phyloP scores from a whole-genome alignment of 768 basidiomycete species.

The Boletus vermiculosoides region DNA sequence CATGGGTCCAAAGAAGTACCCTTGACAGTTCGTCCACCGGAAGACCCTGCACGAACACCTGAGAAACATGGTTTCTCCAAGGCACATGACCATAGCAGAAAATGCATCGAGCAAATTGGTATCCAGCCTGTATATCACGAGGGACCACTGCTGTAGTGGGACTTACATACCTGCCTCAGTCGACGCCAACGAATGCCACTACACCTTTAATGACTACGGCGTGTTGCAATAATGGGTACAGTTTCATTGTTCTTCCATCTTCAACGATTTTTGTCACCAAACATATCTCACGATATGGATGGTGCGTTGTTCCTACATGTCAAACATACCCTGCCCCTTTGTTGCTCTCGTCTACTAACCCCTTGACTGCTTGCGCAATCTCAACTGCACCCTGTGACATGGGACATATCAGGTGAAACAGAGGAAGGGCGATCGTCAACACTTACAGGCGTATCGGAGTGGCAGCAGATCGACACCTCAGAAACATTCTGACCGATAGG shows the following conservation, averaged over 20 bases:
- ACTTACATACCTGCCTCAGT: background rate
- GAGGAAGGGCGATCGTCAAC: background rate
- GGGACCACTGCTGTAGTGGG: background rate
- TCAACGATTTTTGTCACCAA: background rate
- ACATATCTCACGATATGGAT: background rate
- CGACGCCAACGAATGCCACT: background rate
- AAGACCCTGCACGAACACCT: no score
- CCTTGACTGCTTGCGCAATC: slow-evolving; percentile 51
- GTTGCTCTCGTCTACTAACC: slow-evolving; percentile 56
- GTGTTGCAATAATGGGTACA: background rate
- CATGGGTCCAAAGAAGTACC: no score
- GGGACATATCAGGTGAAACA: background rate
- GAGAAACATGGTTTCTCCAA: no score
- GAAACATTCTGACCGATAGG: slow-evolving; percentile 43
- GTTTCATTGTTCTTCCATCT: background rate
- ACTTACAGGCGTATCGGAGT: slow-evolving; percentile 63
- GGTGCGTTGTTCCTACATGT: background rate
- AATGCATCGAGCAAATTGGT: no score
- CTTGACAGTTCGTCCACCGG: no score
- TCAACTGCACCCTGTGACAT: slow-evolving; percentile 48
- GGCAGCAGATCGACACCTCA: slow-evolving; percentile 62
- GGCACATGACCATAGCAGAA: no score
- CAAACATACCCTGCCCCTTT: slow-evolving; percentile 29
- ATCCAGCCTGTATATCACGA: no score
- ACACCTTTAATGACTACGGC: no score